A percentile compares a stretch with the other conserved stretches of the same genome.
Evolutionary conservation across 2,329 filamentous ascomycete genomes (phyloP).

Genomic region (Sporothrix inflata): DNA sequence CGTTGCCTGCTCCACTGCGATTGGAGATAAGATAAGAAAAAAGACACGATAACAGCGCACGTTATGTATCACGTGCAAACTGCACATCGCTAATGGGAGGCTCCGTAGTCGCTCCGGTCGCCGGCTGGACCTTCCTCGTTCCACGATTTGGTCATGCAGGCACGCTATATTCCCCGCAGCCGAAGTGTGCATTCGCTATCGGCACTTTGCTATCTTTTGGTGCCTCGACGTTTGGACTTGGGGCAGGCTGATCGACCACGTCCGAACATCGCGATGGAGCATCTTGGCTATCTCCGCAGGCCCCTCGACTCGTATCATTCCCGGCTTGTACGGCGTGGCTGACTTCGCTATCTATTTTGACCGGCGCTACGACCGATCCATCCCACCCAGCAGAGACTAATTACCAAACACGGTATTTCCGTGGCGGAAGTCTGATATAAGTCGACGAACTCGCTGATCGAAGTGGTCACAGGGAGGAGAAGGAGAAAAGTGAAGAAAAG

Average conservation of each 20-base stretch:
- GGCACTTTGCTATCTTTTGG: conserved; percentile 20
- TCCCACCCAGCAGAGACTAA: not conserved
- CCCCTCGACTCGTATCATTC: not conserved
- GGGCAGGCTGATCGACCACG: not conserved
- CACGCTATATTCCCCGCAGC: conserved; percentile 16
- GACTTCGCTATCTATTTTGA: not conserved
- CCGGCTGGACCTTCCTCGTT: conserved; percentile 18
- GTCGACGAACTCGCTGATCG: not conserved
- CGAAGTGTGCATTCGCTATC: conserved; percentile 6
- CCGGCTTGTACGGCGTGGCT: not conserved
- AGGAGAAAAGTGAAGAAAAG: not conserved
- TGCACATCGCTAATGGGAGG: not conserved
- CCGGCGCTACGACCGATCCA: not conserved
- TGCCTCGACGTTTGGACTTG: not conserved
- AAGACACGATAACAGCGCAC: not conserved
- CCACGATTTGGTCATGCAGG: not conserved
- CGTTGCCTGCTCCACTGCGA: not conserved
- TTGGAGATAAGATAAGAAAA: conserved; percentile 1
- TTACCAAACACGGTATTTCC: not conserved
- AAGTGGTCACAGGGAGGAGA: not conserved
- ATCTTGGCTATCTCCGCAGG: conserved; percentile 1
- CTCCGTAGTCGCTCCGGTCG: not conserved
- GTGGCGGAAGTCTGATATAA: not conserved
- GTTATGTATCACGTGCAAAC: not conserved
- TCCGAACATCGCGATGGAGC: not conserved